phyloP scores from a whole-genome alignment of 1,139 yeast genomes.

The Chernovozyma sophiae-reginae region DNA sequence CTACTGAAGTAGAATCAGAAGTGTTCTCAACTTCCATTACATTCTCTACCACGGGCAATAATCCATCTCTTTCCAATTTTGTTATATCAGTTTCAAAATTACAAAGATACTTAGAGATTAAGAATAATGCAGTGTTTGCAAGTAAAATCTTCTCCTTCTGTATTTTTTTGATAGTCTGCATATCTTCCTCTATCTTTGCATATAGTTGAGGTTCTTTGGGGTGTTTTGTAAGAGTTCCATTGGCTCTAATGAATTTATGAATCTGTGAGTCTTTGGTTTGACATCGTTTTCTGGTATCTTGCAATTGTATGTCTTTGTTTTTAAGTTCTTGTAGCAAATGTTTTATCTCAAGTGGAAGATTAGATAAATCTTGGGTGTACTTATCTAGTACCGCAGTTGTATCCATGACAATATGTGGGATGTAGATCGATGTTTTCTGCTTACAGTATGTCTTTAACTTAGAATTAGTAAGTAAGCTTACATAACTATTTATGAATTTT shows the following conservation, averaged over 20 bases:
- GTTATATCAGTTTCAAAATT: slow-evolving; percentile 74
- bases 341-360: slow-evolving; percentile 85
- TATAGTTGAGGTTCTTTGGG: slow-evolving; percentile 75
- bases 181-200: slow-evolving; percentile 67
- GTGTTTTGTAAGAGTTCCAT: slow-evolving; percentile 77
- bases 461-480: no score
- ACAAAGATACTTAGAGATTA: slow-evolving; percentile 69
- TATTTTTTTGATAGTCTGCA: slow-evolving; percentile 52
- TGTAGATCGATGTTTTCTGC: no score
- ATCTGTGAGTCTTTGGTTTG: slow-evolving; percentile 72
- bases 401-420: no score
- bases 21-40: slow-evolving; percentile 15
- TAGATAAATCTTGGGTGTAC: slow-evolving; percentile 57
- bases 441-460: no score
- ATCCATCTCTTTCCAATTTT: slow-evolving; percentile 73
- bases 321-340: slow-evolving; percentile 78
- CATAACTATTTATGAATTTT: no score
- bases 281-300: slow-evolving; percentile 64
- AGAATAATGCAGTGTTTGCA: slow-evolving; percentile 78
- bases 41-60: slow-evolving; percentile 55
- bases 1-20: slow-evolving; percentile 7
- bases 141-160: slow-evolving; percentile 77
- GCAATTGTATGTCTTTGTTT: slow-evolving; percentile 61
- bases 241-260: slow-evolving; percentile 77
- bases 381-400: slow-evolving; percentile 48